These are phyloP conservation scores for Boletus hoseneyae DNA, from an alignment of 1,284 basidiomycete genomes.

Conservation along the genomic window DNA sequence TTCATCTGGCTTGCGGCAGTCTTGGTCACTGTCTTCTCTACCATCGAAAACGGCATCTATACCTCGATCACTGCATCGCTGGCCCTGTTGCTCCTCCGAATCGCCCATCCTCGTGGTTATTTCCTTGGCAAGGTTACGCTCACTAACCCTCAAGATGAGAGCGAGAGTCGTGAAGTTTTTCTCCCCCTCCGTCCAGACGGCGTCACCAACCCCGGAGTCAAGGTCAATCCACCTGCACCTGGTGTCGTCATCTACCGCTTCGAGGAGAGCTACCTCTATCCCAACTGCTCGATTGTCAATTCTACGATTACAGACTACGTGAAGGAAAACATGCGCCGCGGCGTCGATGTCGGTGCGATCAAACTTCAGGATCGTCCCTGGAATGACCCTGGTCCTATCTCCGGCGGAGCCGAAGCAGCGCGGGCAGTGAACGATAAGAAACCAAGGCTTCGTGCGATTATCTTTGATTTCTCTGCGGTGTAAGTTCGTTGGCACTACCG, in stretches of 20 bases:
- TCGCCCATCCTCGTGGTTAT: slow-evolving; percentile 88
- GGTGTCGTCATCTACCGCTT: slow-evolving; percentile 93
- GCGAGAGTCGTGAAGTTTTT: slow-evolving; percentile 72
- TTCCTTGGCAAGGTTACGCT: slow-evolving; percentile 82
- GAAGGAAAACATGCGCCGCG: slow-evolving; percentile 74
- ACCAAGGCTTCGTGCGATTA: slow-evolving; percentile 79
- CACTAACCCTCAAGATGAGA: slow-evolving; percentile 32
- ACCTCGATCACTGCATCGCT: slow-evolving; percentile 80
- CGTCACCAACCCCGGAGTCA: slow-evolving; percentile 68
- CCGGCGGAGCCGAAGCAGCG: slow-evolving; percentile 46
- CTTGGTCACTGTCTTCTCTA: slow-evolving; percentile 82
- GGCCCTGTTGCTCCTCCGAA: slow-evolving; percentile 82
- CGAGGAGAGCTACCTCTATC: slow-evolving; percentile 93
- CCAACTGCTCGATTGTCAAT: slow-evolving; percentile 84
- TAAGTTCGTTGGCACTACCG: slow-evolving; percentile 37
- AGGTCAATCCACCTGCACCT: slow-evolving; percentile 76
- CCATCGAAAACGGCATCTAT: slow-evolving; percentile 95
- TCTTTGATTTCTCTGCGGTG: slow-evolving; percentile 91
- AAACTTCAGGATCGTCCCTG: slow-evolving; percentile 79
- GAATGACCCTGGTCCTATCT: slow-evolving; percentile 86
- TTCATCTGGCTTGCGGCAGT: slow-evolving; percentile 90
- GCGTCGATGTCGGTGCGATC: slow-evolving; percentile 66
- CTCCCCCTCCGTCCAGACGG: slow-evolving; percentile 69
- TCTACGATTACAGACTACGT: slow-evolving; percentile 79
- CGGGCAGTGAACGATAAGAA: slow-evolving; percentile 53